A percentile compares a stretch with the other conserved stretches of the same genome.
Conservation (phyloP, 2,329 filamentous ascomycete species). For the Hymenoscyphus salicellus region DNA sequence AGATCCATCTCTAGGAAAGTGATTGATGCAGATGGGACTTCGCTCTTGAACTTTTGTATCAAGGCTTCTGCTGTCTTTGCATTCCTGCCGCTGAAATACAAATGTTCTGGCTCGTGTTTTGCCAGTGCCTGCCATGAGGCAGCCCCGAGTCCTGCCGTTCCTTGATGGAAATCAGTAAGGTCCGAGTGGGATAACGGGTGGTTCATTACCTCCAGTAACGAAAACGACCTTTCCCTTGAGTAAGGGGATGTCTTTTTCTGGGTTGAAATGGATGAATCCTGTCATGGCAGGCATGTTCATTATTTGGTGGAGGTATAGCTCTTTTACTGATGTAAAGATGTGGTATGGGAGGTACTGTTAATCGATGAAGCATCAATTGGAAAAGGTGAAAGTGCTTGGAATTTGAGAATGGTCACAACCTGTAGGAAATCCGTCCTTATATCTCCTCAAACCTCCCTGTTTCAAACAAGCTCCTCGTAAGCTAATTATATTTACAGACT, state of each 20-base stretch:
- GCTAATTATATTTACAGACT: too few relatives aligned
- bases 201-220: constrained; percentile 18
- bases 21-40: constrained; percentile 25
- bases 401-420: too few relatives aligned
- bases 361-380: too few relatives aligned
- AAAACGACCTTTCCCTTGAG: constrained; percentile 23
- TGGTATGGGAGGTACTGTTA: too few relatives aligned
- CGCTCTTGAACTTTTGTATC: constrained; percentile 38
- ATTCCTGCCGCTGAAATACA: constrained; percentile 40
- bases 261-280: constrained; percentile 13
- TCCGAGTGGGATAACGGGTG: neutral
- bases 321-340: too few relatives aligned
- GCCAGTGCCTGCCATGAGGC: constrained; percentile 41
- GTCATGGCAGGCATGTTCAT: too few relatives aligned
- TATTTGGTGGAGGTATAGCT: too few relatives aligned
- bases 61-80: constrained; percentile 38
- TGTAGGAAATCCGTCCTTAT: too few relatives aligned
- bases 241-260: constrained; percentile 19
- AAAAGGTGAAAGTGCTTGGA: too few relatives aligned
- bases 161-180: constrained; percentile 6
- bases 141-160: constrained; percentile 45
- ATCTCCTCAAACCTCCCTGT: too few relatives aligned
- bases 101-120: constrained; percentile 39
- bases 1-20: constrained; percentile 46
- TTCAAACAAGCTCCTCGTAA: too few relatives aligned